These are phyloP conservation scores for Trifolium repens DNA, from an alignment of 306 rosid genomes.

Conservation along the genomic window DNA sequence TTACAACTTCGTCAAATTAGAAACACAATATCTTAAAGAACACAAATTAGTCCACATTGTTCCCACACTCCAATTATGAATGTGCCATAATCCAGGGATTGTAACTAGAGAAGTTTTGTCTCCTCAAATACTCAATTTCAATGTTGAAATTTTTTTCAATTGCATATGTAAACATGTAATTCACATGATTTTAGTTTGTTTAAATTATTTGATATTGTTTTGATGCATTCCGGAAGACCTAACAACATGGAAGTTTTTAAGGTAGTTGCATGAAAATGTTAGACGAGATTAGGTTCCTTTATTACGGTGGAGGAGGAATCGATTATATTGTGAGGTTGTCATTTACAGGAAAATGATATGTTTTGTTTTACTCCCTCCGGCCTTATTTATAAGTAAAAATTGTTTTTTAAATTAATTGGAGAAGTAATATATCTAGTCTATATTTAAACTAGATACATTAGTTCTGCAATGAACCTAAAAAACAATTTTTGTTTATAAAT, in stretches of 20 bases:
- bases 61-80: no score
- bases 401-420: no score
- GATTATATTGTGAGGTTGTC: slow-evolving; percentile 56
- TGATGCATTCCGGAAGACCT: slow-evolving; percentile 68
- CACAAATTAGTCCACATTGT: no score
- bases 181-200: background rate
- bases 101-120: background rate
- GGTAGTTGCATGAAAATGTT: slow-evolving; percentile 70
- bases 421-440: no score
- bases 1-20: no score
- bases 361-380: no score
- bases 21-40: no score
- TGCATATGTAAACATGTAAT: background rate
- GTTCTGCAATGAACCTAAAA: no score
- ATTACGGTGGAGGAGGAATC: slow-evolving; percentile 62
- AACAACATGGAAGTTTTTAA: slow-evolving; percentile 74
- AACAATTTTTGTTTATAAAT: no score
- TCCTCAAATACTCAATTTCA: background rate
- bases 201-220: background rate
- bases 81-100: background rate
- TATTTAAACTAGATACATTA: no score
- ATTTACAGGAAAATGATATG: slow-evolving; percentile 34
- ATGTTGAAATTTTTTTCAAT: no score
- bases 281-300: slow-evolving; percentile 52
- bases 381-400: no score